Conservation (phyloP, 2,329 filamentous ascomycete species). For the Cladophialophora immunda region DNA sequence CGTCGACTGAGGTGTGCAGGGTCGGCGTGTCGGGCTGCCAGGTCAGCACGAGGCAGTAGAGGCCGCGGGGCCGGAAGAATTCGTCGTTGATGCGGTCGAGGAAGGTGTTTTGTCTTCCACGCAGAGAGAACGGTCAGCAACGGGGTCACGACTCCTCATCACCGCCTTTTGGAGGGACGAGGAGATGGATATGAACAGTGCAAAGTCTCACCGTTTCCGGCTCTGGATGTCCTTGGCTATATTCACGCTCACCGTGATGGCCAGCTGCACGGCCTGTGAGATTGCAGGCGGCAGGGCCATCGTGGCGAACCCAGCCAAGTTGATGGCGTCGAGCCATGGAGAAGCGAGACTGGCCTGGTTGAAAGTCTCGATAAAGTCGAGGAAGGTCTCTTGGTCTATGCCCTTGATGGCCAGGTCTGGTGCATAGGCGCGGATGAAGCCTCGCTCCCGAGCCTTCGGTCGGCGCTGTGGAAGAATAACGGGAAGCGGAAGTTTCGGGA, state of each 20-base stretch:
- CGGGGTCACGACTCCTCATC: background rate
- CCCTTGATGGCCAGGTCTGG: constrained; percentile 55
- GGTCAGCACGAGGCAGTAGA: constrained; percentile 64
- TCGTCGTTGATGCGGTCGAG: constrained; percentile 64
- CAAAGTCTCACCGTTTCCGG: constrained; percentile 24
- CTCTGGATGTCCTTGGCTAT: constrained; percentile 25
- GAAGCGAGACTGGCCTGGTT: constrained; percentile 41
- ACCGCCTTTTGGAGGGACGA: too few species aligned
- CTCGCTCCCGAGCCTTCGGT: constrained; percentile 56
- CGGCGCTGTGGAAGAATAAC: constrained; percentile 64
- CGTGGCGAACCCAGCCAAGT: constrained; percentile 23
- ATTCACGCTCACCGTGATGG: constrained; percentile 18
- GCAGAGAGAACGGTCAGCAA: constrained; percentile 19
- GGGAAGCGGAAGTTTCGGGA: constrained; percentile 45
- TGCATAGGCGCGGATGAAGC: constrained; percentile 62
- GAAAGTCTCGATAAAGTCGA: constrained; percentile 59
- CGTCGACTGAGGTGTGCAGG: constrained; percentile 48
- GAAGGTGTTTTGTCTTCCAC: constrained; percentile 58
- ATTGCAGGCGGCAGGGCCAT: constrained; percentile 8
- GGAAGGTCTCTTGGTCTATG: constrained; percentile 58
- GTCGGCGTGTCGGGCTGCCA: constrained; percentile 54
- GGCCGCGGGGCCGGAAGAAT: constrained; percentile 64
- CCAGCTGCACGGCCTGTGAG: constrained; percentile 14
- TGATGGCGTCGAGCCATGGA: constrained; percentile 24
- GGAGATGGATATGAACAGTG: too few species aligned